phyloP scores from a whole-genome alignment of 73 alveolate species.

The Stentor coeruleus region DNA sequence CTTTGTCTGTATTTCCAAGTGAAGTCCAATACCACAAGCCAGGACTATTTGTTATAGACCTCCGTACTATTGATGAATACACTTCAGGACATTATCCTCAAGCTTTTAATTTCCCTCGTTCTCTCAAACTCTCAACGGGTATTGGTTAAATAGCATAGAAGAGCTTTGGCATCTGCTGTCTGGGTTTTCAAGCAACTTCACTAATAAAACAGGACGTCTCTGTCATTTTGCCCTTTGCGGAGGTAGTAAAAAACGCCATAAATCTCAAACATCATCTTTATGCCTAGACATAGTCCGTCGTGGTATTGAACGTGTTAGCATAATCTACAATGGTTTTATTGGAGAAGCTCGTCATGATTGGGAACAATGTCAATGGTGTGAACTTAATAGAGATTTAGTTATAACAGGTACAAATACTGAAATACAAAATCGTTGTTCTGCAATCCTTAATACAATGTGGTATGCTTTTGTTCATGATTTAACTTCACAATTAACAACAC shows the following conservation, averaged over 20 bases:
- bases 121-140: constrained; percentile 12
- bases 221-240: constrained; percentile 25
- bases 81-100: constrained; percentile 7
- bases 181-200: constrained; percentile 22
- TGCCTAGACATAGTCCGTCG: constrained; percentile 14
- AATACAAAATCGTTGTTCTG: background rate
- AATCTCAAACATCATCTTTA: background rate
- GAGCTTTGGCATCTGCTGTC: constrained; percentile 29
- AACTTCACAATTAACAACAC: background rate
- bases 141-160: constrained; percentile 13
- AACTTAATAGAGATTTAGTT: constrained; percentile 18
- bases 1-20: background rate
- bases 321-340: background rate
- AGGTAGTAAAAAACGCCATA: background rate
- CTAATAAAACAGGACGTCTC: background rate
- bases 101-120: constrained; percentile 19
- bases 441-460: constrained; percentile 11
- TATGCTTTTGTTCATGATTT: constrained; percentile 17
- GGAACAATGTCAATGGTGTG: constrained; percentile 28
- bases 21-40: constrained; percentile 8
- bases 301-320: constrained; percentile 27
- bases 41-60: constrained; percentile 4
- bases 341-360: constrained; percentile 9
- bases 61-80: constrained; percentile 5
- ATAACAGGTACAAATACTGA: background rate